Evolutionary conservation across 176 grass and related monocot genomes (phyloP).

Genomic region (Lolium rigidum): DNA sequence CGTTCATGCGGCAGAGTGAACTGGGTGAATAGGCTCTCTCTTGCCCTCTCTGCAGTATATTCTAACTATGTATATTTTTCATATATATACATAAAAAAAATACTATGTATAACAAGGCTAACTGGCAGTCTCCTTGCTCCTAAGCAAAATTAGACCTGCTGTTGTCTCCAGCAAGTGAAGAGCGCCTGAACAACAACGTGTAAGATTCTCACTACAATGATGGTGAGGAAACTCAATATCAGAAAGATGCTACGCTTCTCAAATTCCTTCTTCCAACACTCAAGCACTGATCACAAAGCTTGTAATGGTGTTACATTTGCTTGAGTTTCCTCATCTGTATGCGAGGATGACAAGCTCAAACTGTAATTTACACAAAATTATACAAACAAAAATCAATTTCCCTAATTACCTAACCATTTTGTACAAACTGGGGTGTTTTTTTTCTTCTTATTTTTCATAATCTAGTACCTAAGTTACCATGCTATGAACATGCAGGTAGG

Average conservation of each 20-base stretch:
- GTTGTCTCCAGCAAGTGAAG: slow-evolving; percentile 8
- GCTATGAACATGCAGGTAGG: neutral
- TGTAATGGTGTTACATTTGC: neutral
- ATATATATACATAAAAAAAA: slow-evolving; percentile 39
- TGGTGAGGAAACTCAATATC: neutral
- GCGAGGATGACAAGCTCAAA: neutral
- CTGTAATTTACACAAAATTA: neutral
- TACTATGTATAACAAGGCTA: slow-evolving; percentile 7
- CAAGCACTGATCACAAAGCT: neutral
- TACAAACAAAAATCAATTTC: neutral
- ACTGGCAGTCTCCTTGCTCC: neutral
- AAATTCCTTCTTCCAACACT: neutral
- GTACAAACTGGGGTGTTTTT: neutral
- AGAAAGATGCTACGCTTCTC: neutral
- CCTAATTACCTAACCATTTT: neutral
- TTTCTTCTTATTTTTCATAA: neutral
- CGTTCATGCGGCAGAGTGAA: neutral
- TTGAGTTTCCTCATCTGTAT: neutral
- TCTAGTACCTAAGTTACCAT: neutral
- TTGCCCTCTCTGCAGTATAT: neutral
- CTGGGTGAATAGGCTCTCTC: slow-evolving; percentile 13
- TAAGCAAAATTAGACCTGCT: slow-evolving; percentile 17
- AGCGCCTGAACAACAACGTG: slow-evolving; percentile 2
- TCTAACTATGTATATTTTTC: slow-evolving; percentile 10
- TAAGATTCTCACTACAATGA: slow-evolving; percentile 25